phyloP scores from a whole-genome alignment of 768 basidiomycete species.

The Peribolospora kevripleyi region DNA sequence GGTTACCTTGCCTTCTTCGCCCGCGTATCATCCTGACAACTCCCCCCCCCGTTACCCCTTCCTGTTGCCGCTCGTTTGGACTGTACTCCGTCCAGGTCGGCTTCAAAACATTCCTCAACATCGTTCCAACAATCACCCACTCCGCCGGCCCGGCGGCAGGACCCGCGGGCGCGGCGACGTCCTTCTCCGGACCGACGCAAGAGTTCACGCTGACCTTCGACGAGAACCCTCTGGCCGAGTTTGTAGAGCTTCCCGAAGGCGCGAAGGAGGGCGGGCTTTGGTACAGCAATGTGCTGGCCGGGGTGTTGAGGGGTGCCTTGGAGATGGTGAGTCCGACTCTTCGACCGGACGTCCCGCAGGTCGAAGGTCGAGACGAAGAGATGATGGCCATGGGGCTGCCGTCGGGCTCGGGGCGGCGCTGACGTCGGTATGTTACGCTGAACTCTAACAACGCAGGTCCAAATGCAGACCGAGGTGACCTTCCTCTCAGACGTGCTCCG shows the following conservation, averaged over 20 bases:
- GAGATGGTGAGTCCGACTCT: slow-evolving; percentile 54
- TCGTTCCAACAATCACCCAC: slow-evolving; percentile 60
- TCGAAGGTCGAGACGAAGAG: neutral
- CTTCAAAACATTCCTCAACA: slow-evolving; percentile 90
- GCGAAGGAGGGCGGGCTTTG: slow-evolving; percentile 56
- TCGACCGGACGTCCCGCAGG: neutral
- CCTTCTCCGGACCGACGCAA: slow-evolving; percentile 2
- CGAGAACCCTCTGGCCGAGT: slow-evolving; percentile 89
- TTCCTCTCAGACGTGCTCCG: slow-evolving; percentile 75
- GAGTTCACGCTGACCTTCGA: slow-evolving; percentile 66
- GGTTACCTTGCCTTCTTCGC: neutral
- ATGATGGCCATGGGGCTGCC: neutral
- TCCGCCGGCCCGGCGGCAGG: slow-evolving; percentile 24
- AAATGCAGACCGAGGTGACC: slow-evolving; percentile 75
- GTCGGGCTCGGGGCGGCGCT: neutral
- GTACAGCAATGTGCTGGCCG: slow-evolving; percentile 91
- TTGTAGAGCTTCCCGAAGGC: slow-evolving; percentile 72
- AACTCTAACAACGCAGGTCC: slow-evolving; percentile 33
- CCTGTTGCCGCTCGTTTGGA: neutral
- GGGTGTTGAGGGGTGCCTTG: slow-evolving; percentile 69
- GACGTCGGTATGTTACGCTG: neutral
- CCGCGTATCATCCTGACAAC: neutral
- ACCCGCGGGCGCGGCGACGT: neutral
- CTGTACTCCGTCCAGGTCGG: slow-evolving; percentile 41
- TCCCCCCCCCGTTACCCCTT: neutral